A percentile compares a stretch with the other conserved stretches of the same genome.
Conservation (phyloP, 306 rosid genomes). For the Parietaria judaica region DNA sequence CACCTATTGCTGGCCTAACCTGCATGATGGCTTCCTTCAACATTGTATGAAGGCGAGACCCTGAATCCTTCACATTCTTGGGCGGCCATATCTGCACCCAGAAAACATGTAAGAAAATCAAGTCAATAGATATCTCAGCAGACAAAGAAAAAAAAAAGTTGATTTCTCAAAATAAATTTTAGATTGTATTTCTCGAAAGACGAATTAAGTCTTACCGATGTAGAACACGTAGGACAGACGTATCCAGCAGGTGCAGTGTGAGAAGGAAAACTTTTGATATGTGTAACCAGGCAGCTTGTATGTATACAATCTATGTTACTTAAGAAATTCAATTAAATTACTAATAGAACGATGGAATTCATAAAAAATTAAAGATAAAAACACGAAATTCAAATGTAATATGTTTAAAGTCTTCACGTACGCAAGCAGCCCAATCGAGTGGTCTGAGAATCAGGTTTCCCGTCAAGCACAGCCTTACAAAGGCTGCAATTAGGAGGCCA, state of each 20-base stretch:
- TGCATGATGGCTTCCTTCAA: conserved; percentile 92
- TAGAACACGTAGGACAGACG: conserved; percentile 83
- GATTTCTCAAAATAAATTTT: neutral
- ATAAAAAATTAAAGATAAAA: neutral
- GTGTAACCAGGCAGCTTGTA: conserved; percentile 82
- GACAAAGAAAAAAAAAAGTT: neutral
- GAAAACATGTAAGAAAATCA: conserved; percentile 16
- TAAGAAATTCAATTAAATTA: neutral
- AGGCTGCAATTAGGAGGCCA: conserved; percentile 95
- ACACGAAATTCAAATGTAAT: neutral
- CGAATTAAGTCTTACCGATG: conserved; percentile 47
- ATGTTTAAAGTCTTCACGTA: conserved; percentile 33
- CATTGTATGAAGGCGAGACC: conserved; percentile 73
- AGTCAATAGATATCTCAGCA: neutral
- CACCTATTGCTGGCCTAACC: conserved; percentile 29
- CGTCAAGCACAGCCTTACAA: conserved; percentile 66
- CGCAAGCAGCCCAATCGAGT: conserved; percentile 98
- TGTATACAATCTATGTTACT: conserved; percentile 64
- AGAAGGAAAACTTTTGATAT: conserved; percentile 84
- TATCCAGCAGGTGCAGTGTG: conserved; percentile 99
- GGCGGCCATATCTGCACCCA: conserved; percentile 97
- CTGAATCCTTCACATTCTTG: conserved; percentile 88
- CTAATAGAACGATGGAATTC: neutral
- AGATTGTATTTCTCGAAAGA: neutral
- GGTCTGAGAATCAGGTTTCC: conserved; percentile 56